These are phyloP conservation scores for Phytophthora hybrid DNA, from an alignment of 352 stramenopile species.

Conservation along the genomic window DNA sequence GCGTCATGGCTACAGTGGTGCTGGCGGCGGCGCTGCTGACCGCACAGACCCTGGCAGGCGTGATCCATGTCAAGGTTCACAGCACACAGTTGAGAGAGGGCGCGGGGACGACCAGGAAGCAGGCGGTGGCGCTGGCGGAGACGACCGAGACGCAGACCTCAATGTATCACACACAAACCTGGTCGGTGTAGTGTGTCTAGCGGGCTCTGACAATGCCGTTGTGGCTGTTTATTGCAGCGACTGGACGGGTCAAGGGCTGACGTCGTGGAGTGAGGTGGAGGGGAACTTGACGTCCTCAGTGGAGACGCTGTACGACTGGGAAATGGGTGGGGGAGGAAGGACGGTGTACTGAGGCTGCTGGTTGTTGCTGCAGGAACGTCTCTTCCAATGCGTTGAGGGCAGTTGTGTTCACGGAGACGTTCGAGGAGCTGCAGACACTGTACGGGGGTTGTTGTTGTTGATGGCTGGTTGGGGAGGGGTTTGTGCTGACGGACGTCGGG, in stretches of 20 bases:
- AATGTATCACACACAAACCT: conserved; percentile 3
- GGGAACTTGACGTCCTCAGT: conserved; percentile 23
- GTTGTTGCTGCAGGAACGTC: conserved; percentile 25
- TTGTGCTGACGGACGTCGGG: background rate
- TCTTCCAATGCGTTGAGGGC: conserved; percentile 26
- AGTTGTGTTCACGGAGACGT: conserved; percentile 33
- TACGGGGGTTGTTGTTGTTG: conserved; percentile 6
- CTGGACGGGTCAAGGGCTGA: conserved; percentile 15
- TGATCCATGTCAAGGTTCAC: conserved; percentile 23
- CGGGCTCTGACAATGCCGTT: background rate
- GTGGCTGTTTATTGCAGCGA: conserved; percentile 21
- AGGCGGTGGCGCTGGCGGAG: background rate
- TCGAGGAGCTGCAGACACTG: conserved; percentile 35
- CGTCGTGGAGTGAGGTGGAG: conserved; percentile 36
- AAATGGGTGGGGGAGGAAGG: background rate
- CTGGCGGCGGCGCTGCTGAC: conserved; percentile 4
- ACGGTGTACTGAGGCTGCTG: background rate
- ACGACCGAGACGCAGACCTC: background rate
- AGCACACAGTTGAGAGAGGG: background rate
- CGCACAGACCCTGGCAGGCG: background rate
- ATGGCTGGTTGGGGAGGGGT: background rate
- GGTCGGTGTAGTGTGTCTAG: background rate
- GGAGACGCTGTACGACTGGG: conserved; percentile 23
- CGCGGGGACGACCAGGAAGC: background rate
- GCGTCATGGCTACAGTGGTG: background rate